These are phyloP conservation scores for Fraxinus paxiana DNA, from an alignment of 305 asterid species.

Conservation along the genomic window DNA sequence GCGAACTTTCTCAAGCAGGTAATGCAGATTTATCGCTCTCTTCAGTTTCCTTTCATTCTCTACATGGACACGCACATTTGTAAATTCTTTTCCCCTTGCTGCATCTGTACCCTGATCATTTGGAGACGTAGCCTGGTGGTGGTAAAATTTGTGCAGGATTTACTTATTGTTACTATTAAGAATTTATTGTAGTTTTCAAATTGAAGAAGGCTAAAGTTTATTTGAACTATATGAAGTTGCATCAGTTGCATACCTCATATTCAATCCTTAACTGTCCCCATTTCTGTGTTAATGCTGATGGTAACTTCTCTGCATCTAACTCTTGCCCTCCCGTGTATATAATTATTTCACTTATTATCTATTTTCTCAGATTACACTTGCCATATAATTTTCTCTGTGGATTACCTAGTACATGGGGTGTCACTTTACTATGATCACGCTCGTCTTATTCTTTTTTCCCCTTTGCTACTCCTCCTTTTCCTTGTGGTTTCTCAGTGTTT, in stretches of 20 bases:
- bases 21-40: conserved; percentile 9
- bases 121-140: neutral
- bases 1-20: conserved; percentile 94
- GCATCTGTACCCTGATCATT: neutral
- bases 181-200: neutral
- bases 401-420: neutral
- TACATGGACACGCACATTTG: neutral
- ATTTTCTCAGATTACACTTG: neutral
- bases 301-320: neutral
- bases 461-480: neutral
- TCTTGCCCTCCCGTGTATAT: neutral
- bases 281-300: neutral
- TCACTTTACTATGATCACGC: neutral
- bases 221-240: neutral
- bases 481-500: neutral
- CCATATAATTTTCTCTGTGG: neutral
- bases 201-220: neutral
- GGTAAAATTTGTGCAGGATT: neutral
- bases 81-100: neutral
- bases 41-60: neutral
- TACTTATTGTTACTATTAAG: neutral
- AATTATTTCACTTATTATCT: neutral
- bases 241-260: neutral
- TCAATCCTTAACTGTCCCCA: neutral
- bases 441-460: neutral